phyloP scores from a whole-genome alignment of 1,284 basidiomycete species.

The Cyathus pygmaeus region DNA sequence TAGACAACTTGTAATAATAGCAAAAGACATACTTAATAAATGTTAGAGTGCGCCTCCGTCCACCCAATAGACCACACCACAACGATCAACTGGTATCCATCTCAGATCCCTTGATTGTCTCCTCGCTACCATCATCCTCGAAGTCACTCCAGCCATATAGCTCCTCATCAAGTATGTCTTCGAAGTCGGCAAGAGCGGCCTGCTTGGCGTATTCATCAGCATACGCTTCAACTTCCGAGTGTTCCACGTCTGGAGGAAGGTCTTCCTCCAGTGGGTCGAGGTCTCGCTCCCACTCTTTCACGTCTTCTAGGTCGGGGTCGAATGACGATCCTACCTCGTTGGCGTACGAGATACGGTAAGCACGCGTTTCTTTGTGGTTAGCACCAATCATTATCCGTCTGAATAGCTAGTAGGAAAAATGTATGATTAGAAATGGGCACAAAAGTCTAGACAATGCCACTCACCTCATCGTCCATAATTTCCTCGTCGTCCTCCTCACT shows the following conservation, averaged over 20 bases:
- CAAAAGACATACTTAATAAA: no score
- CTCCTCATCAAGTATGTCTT: background rate
- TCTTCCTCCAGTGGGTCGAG: slow-evolving; percentile 44
- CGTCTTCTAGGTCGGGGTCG: slow-evolving; percentile 75
- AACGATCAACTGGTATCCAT: background rate
- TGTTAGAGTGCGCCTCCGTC: no score
- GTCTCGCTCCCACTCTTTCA: slow-evolving; percentile 65
- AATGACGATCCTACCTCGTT: slow-evolving; percentile 78
- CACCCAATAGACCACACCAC: no score
- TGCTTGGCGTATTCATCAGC: slow-evolving; percentile 60
- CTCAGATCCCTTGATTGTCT: background rate
- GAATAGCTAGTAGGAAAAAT: slow-evolving; percentile 59
- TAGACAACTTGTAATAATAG: no score
- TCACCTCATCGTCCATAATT: slow-evolving; percentile 72
- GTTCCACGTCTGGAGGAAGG: slow-evolving; percentile 55
- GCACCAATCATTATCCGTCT: slow-evolving; percentile 66
- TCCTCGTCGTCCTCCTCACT: slow-evolving; percentile 59
- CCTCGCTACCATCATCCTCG: background rate
- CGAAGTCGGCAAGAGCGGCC: slow-evolving; percentile 53
- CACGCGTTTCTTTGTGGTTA: slow-evolving; percentile 57
- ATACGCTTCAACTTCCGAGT: slow-evolving; percentile 68
- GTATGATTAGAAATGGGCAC: slow-evolving; percentile 3
- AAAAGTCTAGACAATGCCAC: slow-evolving; percentile 4
- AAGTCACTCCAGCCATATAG: background rate
- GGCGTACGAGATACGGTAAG: slow-evolving; percentile 68